Base-by-base conservation (phyloP, 2,329 filamentous ascomycete species). In the Keithomyces neogunnii region DNA sequence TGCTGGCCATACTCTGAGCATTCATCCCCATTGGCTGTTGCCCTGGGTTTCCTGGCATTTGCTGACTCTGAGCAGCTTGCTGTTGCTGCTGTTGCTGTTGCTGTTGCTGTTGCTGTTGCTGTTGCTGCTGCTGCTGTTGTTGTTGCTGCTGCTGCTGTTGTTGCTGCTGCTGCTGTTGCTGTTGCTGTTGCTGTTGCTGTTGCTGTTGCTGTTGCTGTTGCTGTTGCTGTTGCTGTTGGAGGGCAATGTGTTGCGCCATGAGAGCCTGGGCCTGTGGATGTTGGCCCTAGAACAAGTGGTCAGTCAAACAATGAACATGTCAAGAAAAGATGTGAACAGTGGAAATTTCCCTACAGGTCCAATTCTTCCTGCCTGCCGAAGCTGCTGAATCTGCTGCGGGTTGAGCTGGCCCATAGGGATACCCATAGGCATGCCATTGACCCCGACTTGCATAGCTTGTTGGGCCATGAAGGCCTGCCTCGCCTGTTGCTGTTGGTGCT, bases 401-500 rank as follows among this genome's bases (percentile, higher is more conserved):
- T 66, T 78, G 62, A 81, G 74, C 53, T 69, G 67, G 49, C 65
- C 67, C 48, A 73, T 59, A 59, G 65, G 73, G 64, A 82, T 77
- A 3, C 71, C 74, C 63, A 84, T 78, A 36, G 71, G 76, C 59
- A 80, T 76, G 19, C 71, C 64, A 35, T 63, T 64, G 33, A 64
- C 62, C 31, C 56, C 70, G 29, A 45, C 73, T 19, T 71, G 69
- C 69, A 84, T 81, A 51, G 69, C 72, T 56, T 82, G 78, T 56
- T 81, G 77, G 13, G 72, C 71, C 68, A 82, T 72, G 53, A 81
- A 65, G 5, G 71, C 70, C 55, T 83, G 78, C 48, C 75, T 69
- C 28, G 69, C 67, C 51, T 76, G 71, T 51, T 73, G 69, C 51
- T 78, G 77, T 55, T 81, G 77, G 44, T 83, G 79, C 47, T 81